These are phyloP conservation scores for Colletotrichum sp. DNA, from an alignment of 2,329 filamentous ascomycete species.

Conservation along the genomic window DNA sequence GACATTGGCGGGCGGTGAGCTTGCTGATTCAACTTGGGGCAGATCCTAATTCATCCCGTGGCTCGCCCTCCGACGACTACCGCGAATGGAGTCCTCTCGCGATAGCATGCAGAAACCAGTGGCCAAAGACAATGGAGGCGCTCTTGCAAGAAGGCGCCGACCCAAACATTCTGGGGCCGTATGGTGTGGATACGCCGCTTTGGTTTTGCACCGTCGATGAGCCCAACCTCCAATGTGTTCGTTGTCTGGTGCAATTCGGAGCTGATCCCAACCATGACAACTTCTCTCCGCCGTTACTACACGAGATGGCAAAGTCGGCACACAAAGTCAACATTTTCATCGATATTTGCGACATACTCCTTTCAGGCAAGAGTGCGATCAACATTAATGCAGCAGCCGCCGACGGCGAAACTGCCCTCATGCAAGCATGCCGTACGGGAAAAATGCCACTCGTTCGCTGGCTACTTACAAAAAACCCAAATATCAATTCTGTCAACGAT, in stretches of 20 bases:
- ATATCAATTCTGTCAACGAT: neutral
- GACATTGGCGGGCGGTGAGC: neutral
- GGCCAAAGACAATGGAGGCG: neutral
- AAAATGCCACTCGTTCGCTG: neutral
- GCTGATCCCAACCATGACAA: neutral
- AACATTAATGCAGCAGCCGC: neutral
- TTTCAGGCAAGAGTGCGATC: accelerated
- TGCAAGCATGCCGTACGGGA: neutral
- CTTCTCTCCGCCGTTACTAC: neutral
- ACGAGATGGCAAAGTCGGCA: neutral
- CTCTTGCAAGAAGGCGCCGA: neutral
- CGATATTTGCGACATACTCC: neutral
- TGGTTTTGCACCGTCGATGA: neutral
- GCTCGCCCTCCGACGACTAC: neutral
- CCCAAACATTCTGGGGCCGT: neutral
- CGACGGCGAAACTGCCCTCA: neutral
- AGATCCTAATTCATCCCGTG: neutral
- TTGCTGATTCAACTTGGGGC: neutral
- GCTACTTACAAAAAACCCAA: accelerated
- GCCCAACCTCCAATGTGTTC: neutral
- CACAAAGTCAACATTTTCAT: neutral
- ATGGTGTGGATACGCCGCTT: neutral
- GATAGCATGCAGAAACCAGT: neutral
- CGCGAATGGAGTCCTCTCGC: neutral
- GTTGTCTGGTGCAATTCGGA: neutral